A percentile compares a stretch with the other conserved stretches of the same genome.
Conservation (phyloP, 208 protist genomes). For the Crithidia brevicula region DNA sequence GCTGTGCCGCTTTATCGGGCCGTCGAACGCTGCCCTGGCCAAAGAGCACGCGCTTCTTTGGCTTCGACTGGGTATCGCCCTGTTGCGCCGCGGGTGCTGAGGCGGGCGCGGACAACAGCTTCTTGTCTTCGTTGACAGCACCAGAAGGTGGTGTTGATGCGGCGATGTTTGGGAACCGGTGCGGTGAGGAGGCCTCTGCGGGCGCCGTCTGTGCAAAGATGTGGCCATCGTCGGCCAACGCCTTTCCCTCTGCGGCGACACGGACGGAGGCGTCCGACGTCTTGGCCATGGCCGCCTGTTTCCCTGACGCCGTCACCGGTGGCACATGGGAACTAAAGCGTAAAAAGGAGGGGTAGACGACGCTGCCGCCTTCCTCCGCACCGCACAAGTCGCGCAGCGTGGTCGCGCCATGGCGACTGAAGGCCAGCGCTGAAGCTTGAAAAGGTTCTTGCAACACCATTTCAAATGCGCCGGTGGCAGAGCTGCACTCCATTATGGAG, state of each 20-base stretch:
- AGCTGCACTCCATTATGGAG: background rate
- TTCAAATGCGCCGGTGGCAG: background rate
- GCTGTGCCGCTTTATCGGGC: background rate
- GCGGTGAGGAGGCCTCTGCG: background rate
- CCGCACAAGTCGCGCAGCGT: slow-evolving; percentile 15
- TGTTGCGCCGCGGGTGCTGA: too few relatives aligned
- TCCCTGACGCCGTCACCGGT: background rate
- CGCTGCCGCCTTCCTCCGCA: background rate
- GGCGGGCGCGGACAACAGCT: too few relatives aligned
- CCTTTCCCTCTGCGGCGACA: background rate
- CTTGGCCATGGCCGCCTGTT: background rate
- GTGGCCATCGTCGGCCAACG: background rate
- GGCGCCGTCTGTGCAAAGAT: slow-evolving; percentile 12
- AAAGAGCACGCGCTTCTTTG: slow-evolving; percentile 7
- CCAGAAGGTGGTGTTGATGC: too few relatives aligned
- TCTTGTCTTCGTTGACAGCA: too few relatives aligned
- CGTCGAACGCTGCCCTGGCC: background rate
- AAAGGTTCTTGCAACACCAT: slow-evolving; percentile 36
- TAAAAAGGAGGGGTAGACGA: slow-evolving; percentile 18
- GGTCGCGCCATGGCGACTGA: slow-evolving; percentile 1
- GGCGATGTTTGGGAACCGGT: too few relatives aligned
- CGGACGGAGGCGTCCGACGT: background rate
- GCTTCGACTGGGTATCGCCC: too few relatives aligned
- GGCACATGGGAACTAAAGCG: slow-evolving; percentile 22
- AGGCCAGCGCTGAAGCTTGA: background rate